Evolutionary conservation across 2,329 filamentous ascomycete species (phyloP), one percentile per base, ranked within the genome.

Genomic region (Trichoderma endophyticum): DNA sequence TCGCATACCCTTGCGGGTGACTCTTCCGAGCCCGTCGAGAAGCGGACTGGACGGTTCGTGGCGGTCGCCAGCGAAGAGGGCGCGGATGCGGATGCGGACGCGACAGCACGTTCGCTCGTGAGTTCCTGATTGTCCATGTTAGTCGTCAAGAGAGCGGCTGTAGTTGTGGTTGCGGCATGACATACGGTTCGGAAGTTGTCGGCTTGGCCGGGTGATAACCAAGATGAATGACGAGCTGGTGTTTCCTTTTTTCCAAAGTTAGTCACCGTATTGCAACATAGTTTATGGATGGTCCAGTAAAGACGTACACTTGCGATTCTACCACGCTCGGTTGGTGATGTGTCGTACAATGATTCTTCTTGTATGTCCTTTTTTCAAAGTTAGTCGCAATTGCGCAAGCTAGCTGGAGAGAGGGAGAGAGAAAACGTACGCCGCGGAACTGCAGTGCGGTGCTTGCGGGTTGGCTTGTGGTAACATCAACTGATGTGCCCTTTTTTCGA

Each of bases 241-340:
- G 39, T 9, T 71, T 62, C 73, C 73, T 75, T 73, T 73, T 72
- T 71, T 64, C 30, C 51, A 70, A 70, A 56, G 59, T 70, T 39
- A 70, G 67, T 63, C 57, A 24, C 43, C 21, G 30, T 63, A 32
- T 54, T 12, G 39, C 43, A 56, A 57, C 9, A 15, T 12, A 39
- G 30, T 11, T 11, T n/a, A 12, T 18, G 21, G 9, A 4, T 4
- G 6, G 15, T 15, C 26, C 48, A 43, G 59, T 32, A 51, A 15
- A n/a, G 14, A 70, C 67, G 57, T 62, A 70, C 67, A 54, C 67
- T 70, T 70, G 28, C 9, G 67, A 63, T 14, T 56, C 57, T 70
- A 30, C 54, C 67, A 59, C n/a, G 66, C 12, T 69, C 66, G 3
- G 67, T 63, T 28, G 67, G 30, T 18, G 67, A 63, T 54, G 18